Percentiles rank a stretch among this genome's conserved stretches.
Conservation (phyloP, 169 alveolate genomes). For the Plasmodium adleri region DNA sequence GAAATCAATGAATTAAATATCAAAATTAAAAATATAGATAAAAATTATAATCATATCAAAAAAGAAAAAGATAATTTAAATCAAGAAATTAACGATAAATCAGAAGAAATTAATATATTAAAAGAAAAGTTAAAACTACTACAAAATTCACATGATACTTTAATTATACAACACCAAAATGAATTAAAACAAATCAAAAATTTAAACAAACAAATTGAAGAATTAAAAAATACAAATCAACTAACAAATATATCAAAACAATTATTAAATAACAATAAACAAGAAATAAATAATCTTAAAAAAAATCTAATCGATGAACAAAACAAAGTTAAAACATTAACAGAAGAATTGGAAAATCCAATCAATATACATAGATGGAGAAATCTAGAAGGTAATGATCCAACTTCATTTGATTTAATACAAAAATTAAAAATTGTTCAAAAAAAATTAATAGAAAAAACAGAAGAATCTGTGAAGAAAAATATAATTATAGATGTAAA, state of each 20-base stretch:
- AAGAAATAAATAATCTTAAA: slow-evolving; percentile 84
- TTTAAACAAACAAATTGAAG: slow-evolving; percentile 81
- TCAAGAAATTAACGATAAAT: slow-evolving; percentile 90
- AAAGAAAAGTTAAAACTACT: slow-evolving; percentile 91
- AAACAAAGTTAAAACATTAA: slow-evolving; percentile 92
- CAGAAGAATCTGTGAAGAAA: slow-evolving; percentile 68
- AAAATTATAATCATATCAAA: slow-evolving; percentile 88
- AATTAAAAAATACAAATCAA: slow-evolving; percentile 86
- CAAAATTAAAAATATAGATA: slow-evolving; percentile 88
- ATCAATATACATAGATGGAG: slow-evolving; percentile 91
- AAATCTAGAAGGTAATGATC: slow-evolving; percentile 69
- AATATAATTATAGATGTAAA: slow-evolving; percentile 23
- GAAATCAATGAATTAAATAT: slow-evolving; percentile 89
- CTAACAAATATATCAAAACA: slow-evolving; percentile 88
- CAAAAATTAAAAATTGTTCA: slow-evolving; percentile 66
- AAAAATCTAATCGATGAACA: slow-evolving; percentile 85
- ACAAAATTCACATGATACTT: slow-evolving; percentile 88
- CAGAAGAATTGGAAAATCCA: slow-evolving; percentile 95
- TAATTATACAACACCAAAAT: slow-evolving; percentile 87
- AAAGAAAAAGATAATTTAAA: slow-evolving; percentile 83
- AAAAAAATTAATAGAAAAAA: slow-evolving; percentile 69
- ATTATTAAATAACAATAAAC: slow-evolving; percentile 87
- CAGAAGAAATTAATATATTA: slow-evolving; percentile 87
- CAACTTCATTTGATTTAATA: slow-evolving; percentile 68
- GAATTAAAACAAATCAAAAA: slow-evolving; percentile 82